phyloP scores from a whole-genome alignment of 768 basidiomycete genomes.

The Postia placenta region DNA sequence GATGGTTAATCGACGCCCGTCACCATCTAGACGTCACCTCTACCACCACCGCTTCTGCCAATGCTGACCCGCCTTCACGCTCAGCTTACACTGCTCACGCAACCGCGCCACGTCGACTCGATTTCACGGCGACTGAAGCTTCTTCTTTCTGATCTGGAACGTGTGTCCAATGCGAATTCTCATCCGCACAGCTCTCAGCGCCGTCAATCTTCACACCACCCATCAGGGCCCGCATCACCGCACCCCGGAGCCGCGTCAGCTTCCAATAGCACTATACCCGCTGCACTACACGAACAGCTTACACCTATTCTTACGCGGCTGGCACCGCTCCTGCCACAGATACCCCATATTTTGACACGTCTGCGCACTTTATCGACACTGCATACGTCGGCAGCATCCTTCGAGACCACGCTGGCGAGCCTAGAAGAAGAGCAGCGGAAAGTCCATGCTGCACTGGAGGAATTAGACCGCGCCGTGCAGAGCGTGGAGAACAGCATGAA shows the following conservation, averaged over 20 bases:
- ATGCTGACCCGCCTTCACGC: conserved; percentile 77
- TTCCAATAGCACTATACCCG: conserved; percentile 7
- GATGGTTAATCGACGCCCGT: not conserved
- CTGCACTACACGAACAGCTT: conserved; percentile 49
- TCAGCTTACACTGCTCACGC: conserved; percentile 83
- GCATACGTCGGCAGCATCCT: conserved; percentile 77
- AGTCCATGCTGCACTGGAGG: conserved; percentile 54
- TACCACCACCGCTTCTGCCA: conserved; percentile 78
- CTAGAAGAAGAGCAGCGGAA: conserved; percentile 72
- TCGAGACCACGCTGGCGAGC: conserved; percentile 57
- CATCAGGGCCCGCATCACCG: conserved; percentile 3
- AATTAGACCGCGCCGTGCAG: conserved; percentile 61
- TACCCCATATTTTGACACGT: conserved; percentile 86
- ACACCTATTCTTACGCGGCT: conserved; percentile 66
- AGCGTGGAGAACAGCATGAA: conserved; percentile 72
- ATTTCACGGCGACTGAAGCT: conserved; percentile 92
- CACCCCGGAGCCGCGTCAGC: conserved; percentile 8
- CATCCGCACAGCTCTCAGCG: conserved; percentile 35
- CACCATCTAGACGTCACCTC: conserved; percentile 49
- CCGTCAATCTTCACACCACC: conserved; percentile 14
- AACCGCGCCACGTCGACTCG: conserved; percentile 94
- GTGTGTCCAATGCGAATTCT: conserved; percentile 43
- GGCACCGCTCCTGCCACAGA: conserved; percentile 68
- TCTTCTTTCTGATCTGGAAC: conserved; percentile 87
- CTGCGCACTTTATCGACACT: conserved; percentile 77